Evolutionary conservation across 2,329 filamentous ascomycete species (phyloP).

Genomic region (Neonectria ditissima): DNA sequence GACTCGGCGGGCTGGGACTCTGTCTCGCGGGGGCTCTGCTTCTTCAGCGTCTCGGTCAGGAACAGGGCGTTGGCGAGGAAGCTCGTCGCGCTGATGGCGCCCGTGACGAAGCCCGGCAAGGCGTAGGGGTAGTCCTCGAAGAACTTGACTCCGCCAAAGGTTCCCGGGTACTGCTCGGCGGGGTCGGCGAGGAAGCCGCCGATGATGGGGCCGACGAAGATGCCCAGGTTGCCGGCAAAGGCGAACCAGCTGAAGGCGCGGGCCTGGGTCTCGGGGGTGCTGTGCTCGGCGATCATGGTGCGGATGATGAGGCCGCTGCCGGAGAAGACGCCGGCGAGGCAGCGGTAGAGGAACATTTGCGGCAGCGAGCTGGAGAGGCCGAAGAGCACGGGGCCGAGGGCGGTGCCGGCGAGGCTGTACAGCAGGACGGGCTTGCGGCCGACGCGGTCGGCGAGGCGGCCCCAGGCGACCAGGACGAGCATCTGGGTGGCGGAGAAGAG

Average conservation of each 20-base stretch:
- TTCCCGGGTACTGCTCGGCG: constrained; percentile 68
- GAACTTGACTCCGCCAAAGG: constrained; percentile 61
- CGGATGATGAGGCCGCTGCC: constrained; percentile 80
- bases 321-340: constrained; percentile 78
- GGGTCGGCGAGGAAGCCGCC: constrained; percentile 79
- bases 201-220: constrained; percentile 77
- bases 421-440: constrained; percentile 81
- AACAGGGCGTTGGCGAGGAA: constrained; percentile 66
- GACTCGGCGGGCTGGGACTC: constrained; percentile 9
- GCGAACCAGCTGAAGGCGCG: constrained; percentile 81
- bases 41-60: constrained; percentile 71
- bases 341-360: constrained; percentile 81
- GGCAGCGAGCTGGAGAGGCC: constrained; percentile 74
- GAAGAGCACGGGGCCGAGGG: constrained; percentile 72
- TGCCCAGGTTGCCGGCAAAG: constrained; percentile 79
- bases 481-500: constrained; percentile 82
- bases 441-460: constrained; percentile 68
- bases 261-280: constrained; percentile 77
- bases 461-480: constrained; percentile 82
- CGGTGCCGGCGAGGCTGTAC: constrained; percentile 72
- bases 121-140: constrained; percentile 66
- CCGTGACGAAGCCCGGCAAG: constrained; percentile 65
- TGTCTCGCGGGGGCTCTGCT: constrained; percentile 24
- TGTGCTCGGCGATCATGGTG: constrained; percentile 81
- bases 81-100: constrained; percentile 66